Percentiles rank a stretch among this genome's conserved stretches.
Evolutionary conservation across 1,139 yeast species (phyloP).

Genomic region (Pichia sp.): DNA sequence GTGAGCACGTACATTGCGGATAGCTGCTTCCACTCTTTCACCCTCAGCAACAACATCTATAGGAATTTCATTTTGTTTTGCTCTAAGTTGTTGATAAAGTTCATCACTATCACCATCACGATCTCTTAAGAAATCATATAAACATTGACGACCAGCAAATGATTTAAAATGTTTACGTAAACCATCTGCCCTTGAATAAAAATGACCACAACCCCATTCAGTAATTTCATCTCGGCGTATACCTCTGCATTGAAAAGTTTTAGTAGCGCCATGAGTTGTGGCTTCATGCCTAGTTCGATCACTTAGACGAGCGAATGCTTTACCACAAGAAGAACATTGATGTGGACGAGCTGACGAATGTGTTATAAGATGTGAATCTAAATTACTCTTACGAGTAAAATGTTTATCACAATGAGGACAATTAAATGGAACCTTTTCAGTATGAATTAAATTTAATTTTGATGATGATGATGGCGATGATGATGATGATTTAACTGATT

Average conservation of each 20-base stretch:
- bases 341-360: slow-evolving; percentile 93
- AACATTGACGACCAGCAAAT: slow-evolving; percentile 12
- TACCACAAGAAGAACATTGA: slow-evolving; percentile 78
- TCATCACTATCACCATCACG: no score
- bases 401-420: slow-evolving; percentile 81
- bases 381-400: slow-evolving; percentile 87
- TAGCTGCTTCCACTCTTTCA: slow-evolving; percentile 13
- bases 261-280: slow-evolving; percentile 11
- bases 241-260: slow-evolving; percentile 11
- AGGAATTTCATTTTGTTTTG: no score
- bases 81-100: no score
- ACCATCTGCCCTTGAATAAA: slow-evolving; percentile 15
- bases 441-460: no score
- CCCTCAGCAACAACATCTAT: no score
- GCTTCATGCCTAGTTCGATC: slow-evolving; percentile 90
- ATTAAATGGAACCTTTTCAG: slow-evolving; percentile 52
- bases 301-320: slow-evolving; percentile 93
- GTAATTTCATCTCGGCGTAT: no score
- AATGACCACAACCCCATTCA: slow-evolving; percentile 16
- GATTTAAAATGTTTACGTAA: slow-evolving; percentile 14
- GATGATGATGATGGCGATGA: background rate
- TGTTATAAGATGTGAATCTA: slow-evolving; percentile 85
- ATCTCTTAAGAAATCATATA: slow-evolving; percentile 8
- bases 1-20: slow-evolving; percentile 12
- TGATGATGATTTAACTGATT: background rate